Evolutionary conservation across 331 rosid species (phyloP), one percentile per base, ranked within the genome.

Genomic region (Erythrophleum ivorense): DNA sequence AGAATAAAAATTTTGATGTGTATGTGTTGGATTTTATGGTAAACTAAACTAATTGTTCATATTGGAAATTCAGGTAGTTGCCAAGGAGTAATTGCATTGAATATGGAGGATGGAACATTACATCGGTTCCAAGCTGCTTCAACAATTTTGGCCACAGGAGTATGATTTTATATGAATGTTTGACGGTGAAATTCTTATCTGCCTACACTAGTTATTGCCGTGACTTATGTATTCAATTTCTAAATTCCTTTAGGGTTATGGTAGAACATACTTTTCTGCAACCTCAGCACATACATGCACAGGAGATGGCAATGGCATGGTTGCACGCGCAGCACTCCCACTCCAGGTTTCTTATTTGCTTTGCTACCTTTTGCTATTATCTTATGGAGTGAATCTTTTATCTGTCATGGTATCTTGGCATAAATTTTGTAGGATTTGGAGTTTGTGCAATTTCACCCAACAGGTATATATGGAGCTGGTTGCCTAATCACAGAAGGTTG

Each of bases 251-350:
- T 82, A 96, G 99, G 99, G 99, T 87, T 96, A 94, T 80, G 99
- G 99, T 78, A 88, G 98, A 86, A 5, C 98, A 15, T 96, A 93
- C 84, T 94, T 96, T 78, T 95, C 94, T 78, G 98, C 98, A 78
- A 93, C 98, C 87, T 95, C 98, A 12, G 99, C 99, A 33, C 98
- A 93, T 86, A 95, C 98, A 64, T 95, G 98, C 84, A 95, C 98
- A 45, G 98, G 98, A 86, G 98, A 95, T 91, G 99, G 98, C 77
- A 93, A 85, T 86, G 99, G 88, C 80, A 93, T 95, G 99, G 99
- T 88, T 83, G 93, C 99, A 79, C 97, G 98, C 74, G 97, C 99
- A 52, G 97, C 97, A 63, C 65, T 95, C 64, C 94, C 98, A 6
- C 98, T 95, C 6, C 90, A 95, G 99, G 98, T 93, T 73, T 53